Evolutionary conservation across 441 rosid species (phyloP).

Genomic region (Gossypium laxum): DNA sequence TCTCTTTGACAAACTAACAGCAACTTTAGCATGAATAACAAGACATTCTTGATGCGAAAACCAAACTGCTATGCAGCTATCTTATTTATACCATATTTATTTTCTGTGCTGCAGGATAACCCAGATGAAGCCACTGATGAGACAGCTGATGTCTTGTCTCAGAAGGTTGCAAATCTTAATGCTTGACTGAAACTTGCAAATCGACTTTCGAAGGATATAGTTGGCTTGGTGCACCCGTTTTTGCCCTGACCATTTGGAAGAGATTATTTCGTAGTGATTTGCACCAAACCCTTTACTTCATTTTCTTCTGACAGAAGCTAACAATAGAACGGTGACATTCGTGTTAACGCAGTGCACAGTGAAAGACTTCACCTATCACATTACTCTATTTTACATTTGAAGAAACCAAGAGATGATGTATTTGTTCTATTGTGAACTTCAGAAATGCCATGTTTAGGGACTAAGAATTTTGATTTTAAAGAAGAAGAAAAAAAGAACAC

Average conservation of each 20-base stretch:
- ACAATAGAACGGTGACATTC: constrained; percentile 11
- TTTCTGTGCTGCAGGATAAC: constrained; percentile 31
- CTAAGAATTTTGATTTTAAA: constrained; percentile 4
- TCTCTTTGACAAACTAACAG: background rate
- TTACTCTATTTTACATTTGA: background rate
- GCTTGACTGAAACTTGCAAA: constrained; percentile 21
- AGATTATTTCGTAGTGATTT: constrained; percentile 10
- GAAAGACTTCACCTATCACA: constrained; percentile 4
- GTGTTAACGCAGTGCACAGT: background rate
- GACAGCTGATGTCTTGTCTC: constrained; percentile 36
- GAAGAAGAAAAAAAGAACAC: background rate
- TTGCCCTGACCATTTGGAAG: background rate
- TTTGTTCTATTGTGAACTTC: constrained; percentile 14
- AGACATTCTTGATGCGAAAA: background rate
- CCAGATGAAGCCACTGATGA: constrained; percentile 43
- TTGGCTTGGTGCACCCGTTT: constrained; percentile 13
- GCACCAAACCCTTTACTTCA: constrained; percentile 11
- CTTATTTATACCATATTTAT: background rate
- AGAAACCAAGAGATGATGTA: constrained; percentile 6
- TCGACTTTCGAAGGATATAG: constrained; percentile 10
- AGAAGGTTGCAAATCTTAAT: constrained; percentile 47
- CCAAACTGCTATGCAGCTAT: background rate
- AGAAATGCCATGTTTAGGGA: background rate
- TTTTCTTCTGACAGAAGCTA: constrained; percentile 17
- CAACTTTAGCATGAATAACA: background rate